Conservation (phyloP, 2,329 filamentous ascomycete genomes). For the Thielaviopsis musarum region DNA sequence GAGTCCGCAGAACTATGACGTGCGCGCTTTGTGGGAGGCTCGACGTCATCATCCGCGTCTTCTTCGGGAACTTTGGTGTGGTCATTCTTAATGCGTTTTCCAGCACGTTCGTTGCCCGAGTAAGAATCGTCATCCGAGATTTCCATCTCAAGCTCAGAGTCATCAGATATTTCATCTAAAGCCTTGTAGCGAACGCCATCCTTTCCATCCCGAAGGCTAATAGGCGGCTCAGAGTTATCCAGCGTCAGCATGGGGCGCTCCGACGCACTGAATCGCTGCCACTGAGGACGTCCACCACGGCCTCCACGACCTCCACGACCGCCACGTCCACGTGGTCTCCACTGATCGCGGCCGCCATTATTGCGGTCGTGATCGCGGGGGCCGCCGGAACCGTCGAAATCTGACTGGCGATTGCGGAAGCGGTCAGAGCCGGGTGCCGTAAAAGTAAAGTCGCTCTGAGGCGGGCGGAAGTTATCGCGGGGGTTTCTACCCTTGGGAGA, state of each 20-base stretch:
- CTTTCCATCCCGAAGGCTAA: slow-evolving; percentile 29
- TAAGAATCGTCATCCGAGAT: slow-evolving; percentile 34
- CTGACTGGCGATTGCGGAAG: slow-evolving; percentile 12
- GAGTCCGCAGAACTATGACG: slow-evolving; percentile 17
- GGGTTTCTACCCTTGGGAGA: background rate
- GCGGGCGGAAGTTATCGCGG: slow-evolving; percentile 16
- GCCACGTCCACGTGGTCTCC: slow-evolving; percentile 16
- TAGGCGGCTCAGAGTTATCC: slow-evolving; percentile 25
- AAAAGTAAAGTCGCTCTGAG: slow-evolving; percentile 38
- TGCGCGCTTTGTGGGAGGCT: slow-evolving; percentile 28
- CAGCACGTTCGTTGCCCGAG: slow-evolving; percentile 5
- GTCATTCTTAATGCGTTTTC: background rate
- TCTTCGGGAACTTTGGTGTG: background rate
- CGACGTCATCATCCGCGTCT: slow-evolving; percentile 15
- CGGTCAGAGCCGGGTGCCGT: slow-evolving; percentile 26
- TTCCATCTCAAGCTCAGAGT: slow-evolving; percentile 48
- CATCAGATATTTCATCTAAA: slow-evolving; percentile 43
- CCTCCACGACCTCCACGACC: slow-evolving; percentile 15
- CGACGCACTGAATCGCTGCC: slow-evolving; percentile 24
- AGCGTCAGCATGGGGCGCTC: slow-evolving; percentile 34
- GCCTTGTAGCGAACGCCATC: slow-evolving; percentile 34
- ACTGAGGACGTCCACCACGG: slow-evolving; percentile 16
- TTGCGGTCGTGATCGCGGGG: slow-evolving; percentile 11
- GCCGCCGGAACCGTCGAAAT: slow-evolving; percentile 12
- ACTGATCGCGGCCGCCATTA: slow-evolving; percentile 7